Evolutionary conservation across 257 asterid species (phyloP).

Genomic region (Nicotiana paniculata): DNA sequence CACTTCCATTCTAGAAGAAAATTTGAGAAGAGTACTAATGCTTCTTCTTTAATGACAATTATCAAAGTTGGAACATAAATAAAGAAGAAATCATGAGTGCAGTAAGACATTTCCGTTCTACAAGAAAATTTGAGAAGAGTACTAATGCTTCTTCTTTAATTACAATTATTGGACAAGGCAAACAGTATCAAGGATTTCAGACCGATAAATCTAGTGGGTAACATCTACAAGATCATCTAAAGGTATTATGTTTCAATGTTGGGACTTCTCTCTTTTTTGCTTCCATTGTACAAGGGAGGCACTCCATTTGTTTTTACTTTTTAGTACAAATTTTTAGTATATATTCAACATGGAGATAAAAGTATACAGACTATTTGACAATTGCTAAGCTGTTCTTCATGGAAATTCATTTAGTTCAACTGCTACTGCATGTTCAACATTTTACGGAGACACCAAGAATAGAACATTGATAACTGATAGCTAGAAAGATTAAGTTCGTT

Average conservation of each 20-base stretch:
- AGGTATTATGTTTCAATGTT: neutral
- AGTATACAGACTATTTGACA: neutral
- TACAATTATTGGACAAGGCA: neutral
- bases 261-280: neutral
- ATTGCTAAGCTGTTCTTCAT: neutral
- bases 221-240: no score
- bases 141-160: neutral
- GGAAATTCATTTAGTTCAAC: neutral
- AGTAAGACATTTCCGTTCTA: neutral
- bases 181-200: neutral
- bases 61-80: neutral
- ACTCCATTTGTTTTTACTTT: neutral
- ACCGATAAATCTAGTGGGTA: neutral
- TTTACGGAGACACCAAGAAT: neutral
- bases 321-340: neutral
- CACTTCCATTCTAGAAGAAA: neutral
- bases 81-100: neutral
- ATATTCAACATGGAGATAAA: neutral
- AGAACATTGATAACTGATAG: neutral
- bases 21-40: neutral
- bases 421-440: neutral
- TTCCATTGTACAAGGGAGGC: neutral
- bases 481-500: neutral
- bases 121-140: neutral
- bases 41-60: neutral